A percentile compares a stretch with the other conserved stretches of the same genome.
phyloP scores from a whole-genome alignment of 306 rosid species.

The Neltuma alba region DNA sequence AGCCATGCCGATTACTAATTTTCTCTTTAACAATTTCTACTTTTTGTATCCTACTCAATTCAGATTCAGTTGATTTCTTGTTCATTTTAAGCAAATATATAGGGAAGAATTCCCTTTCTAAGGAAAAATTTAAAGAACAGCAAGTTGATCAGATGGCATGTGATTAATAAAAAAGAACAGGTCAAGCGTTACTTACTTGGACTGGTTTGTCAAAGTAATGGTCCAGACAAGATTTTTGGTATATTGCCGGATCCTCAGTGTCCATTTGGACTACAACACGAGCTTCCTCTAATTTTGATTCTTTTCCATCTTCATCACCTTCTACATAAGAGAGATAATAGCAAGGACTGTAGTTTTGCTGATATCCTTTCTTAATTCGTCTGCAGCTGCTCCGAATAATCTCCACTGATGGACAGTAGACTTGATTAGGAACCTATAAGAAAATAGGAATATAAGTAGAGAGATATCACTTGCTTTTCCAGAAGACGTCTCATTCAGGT shows the following conservation, averaged over 20 bases:
- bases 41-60: background rate
- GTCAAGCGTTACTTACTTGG: conserved; percentile 49
- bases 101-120: conserved; percentile 9
- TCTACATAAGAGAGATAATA: conserved; percentile 66
- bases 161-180: background rate
- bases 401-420: conserved; percentile 72
- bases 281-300: conserved; percentile 55
- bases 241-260: conserved; percentile 76
- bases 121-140: no score
- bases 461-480: background rate
- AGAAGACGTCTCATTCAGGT: background rate
- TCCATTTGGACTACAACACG: conserved; percentile 88
- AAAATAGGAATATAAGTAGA: conserved; percentile 24
- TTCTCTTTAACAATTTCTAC: background rate
- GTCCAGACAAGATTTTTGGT: conserved; percentile 82
- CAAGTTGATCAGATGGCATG: background rate
- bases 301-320: conserved; percentile 45
- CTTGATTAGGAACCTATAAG: conserved; percentile 63
- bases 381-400: conserved; percentile 65
- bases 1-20: background rate
- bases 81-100: background rate
- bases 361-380: conserved; percentile 70
- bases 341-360: conserved; percentile 65
- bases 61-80: background rate
- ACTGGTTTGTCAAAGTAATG: conserved; percentile 78